Base-by-base conservation (phyloP, 176 grass and related monocot species). In the Cymbopogon citratus region DNA sequence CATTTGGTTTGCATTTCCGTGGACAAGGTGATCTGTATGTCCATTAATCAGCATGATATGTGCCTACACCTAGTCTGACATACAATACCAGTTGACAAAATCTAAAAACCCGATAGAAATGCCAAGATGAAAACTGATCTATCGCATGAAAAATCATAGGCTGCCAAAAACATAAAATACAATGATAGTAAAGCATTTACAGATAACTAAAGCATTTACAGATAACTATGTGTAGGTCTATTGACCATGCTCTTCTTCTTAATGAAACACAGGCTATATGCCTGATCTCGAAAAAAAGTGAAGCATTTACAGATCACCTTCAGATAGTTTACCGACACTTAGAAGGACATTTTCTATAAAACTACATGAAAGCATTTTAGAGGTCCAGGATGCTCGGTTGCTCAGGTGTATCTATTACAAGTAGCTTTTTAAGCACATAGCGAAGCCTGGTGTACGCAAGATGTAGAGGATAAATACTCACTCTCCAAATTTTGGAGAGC, bases 401-500 rank as follows among this genome's bases (percentile, higher is more conserved):
- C 33, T 72, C 15, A 59, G n/a, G 10, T 34, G 15, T 39, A 73
- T 27, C 40, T 27, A 59, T 67, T 57, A 46, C 34, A 84, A 68
- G 12, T 49, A 40, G 5, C 12, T 40, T 76, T 24, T 75, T 23
- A 23, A 57, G 49, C 16, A 39, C 3, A 36, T 60, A 38, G 52
- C 18, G 60, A 57, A 80, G 46, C n/a, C 46, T 28, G 33, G 13
- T 56, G 31, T 39, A 19, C 8, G 39, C 45, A 69, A 38, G 45
- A 80, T 38, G 12, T 26, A 26, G 38, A 56, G 13, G 36, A 69
- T 56, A 46, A 23, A 71, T 18, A 67, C 92, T 93, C 85, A 95
- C 96, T 90, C 46, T 91, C 88, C 72, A 99, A 84, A 88, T 87
- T 93, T 63, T 73, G 88, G 61, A 99, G 92, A 36, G 92, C 92